These are phyloP conservation scores for Trichoderma semiorbis DNA, from an alignment of 2,329 filamentous ascomycete genomes.

Conservation along the genomic window DNA sequence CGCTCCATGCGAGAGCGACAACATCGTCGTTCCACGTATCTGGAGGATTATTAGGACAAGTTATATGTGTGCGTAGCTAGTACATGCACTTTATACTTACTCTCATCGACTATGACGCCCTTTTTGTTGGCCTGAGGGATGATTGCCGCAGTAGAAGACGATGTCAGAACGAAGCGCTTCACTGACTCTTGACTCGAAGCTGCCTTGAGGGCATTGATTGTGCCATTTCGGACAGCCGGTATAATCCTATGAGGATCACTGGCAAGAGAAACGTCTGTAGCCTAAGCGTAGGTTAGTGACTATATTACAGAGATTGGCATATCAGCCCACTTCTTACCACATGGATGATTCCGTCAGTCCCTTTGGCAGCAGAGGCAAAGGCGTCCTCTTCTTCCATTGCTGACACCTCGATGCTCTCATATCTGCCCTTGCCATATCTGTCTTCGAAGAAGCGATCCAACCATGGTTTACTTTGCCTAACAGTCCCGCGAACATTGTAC, in stretches of 20 bases:
- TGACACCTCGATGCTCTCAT: not conserved
- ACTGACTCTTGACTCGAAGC: slow-evolving; percentile 28
- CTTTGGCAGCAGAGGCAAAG: not conserved
- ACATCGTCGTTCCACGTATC: not conserved
- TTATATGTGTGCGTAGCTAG: not conserved
- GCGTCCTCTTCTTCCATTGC: not conserved
- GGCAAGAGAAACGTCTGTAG: not conserved
- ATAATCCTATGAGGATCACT: slow-evolving; percentile 27
- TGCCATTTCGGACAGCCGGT: slow-evolving; percentile 27
- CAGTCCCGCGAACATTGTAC: slow-evolving; percentile 41
- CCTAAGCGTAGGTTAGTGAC: not conserved
- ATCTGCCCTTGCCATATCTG: not conserved
- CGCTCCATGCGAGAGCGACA: not conserved
- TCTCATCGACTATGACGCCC: not conserved
- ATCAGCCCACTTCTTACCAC: not conserved
- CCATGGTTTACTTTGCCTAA: not conserved
- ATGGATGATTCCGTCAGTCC: not conserved
- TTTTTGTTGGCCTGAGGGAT: not conserved
- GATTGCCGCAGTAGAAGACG: slow-evolving; percentile 32
- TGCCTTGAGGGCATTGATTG: slow-evolving; percentile 31
- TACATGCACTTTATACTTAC: not conserved
- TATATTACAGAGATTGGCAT: not conserved
- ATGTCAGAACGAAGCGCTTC: slow-evolving; percentile 39
- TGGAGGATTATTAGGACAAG: not conserved
- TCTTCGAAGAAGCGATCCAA: not conserved